Conservation (phyloP, 352 stramenopile genomes). For the Phytophthora cryptogea region DNA sequence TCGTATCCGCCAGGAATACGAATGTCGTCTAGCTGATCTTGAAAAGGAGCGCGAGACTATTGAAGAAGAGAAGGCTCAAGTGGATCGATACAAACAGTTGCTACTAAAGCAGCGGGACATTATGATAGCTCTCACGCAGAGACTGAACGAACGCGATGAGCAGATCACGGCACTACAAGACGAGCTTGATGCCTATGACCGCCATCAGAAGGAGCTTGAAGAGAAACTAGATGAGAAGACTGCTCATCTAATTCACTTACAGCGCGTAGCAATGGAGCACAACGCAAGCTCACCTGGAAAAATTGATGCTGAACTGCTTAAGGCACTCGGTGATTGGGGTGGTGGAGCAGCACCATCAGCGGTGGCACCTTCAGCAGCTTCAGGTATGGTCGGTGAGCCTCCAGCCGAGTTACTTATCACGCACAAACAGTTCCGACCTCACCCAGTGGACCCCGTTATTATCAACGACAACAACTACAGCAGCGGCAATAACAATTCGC, state of each 20-base stretch:
- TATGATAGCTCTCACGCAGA: constrained; percentile 96
- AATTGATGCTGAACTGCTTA: constrained; percentile 58
- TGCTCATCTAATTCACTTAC: constrained; percentile 92
- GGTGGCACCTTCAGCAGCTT: not conserved
- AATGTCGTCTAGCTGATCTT: constrained; percentile 89
- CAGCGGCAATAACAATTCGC: constrained; percentile 28
- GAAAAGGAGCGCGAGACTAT: constrained; percentile 95
- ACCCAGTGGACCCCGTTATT: constrained; percentile 45
- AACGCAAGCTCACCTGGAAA: constrained; percentile 71
- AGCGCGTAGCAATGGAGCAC: constrained; percentile 91
- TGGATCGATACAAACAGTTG: constrained; percentile 96
- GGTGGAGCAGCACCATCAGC: constrained; percentile 18
- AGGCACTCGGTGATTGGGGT: constrained; percentile 70
- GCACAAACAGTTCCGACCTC: constrained; percentile 69
- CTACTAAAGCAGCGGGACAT: constrained; percentile 97
- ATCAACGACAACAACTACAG: constrained; percentile 45
- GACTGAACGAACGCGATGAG: constrained; percentile 95
- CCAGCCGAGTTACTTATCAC: constrained; percentile 56
- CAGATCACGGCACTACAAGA: constrained; percentile 96
- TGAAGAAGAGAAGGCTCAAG: constrained; percentile 94
- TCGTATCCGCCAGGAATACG: constrained; percentile 91
- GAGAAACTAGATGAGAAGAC: constrained; percentile 96
- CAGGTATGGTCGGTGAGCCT: constrained; percentile 8
- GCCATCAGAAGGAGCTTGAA: constrained; percentile 92
- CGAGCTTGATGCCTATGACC: constrained; percentile 94